phyloP scores from a whole-genome alignment of 179 eudicot species.

The Amaranthus tricolor region DNA sequence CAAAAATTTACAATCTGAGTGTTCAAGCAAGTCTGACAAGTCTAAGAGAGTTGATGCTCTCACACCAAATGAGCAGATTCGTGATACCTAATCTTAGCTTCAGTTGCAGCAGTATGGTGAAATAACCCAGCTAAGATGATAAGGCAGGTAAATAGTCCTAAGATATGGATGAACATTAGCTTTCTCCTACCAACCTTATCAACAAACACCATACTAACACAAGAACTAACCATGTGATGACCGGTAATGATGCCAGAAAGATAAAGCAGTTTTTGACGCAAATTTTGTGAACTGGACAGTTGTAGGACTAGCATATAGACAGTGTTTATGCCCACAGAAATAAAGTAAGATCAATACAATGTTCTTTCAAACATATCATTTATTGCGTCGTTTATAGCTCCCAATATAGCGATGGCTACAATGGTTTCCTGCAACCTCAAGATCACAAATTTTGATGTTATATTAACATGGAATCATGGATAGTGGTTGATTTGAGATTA shows the following conservation, averaged over 20 bases:
- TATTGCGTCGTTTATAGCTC: no score
- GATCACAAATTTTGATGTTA: no score
- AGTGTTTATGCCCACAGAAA: conserved; percentile 14
- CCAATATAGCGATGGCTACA: no score
- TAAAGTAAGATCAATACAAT: no score
- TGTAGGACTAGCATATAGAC: background rate
- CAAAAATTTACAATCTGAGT: background rate
- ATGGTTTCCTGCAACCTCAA: no score
- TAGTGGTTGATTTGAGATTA: no score
- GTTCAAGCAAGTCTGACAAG: background rate
- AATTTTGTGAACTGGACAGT: conserved; percentile 31
- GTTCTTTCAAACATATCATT: no score
- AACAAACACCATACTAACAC: conserved; percentile 42
- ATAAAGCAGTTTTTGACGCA: conserved; percentile 54
- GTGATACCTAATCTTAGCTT: conserved; percentile 28
- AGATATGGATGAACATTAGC: conserved; percentile 45
- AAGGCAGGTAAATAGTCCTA: conserved; percentile 40
- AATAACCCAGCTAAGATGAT: conserved; percentile 38
- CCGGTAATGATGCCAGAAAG: conserved; percentile 53
- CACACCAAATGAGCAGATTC: conserved; percentile 39
- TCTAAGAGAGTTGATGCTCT: conserved; percentile 37
- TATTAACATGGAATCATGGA: no score
- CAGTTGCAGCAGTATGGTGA: conserved; percentile 32
- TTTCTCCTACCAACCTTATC: conserved; percentile 53
- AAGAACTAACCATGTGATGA: conserved; percentile 43